phyloP scores from a whole-genome alignment of 257 asterid genomes.

The Rhazya stricta region DNA sequence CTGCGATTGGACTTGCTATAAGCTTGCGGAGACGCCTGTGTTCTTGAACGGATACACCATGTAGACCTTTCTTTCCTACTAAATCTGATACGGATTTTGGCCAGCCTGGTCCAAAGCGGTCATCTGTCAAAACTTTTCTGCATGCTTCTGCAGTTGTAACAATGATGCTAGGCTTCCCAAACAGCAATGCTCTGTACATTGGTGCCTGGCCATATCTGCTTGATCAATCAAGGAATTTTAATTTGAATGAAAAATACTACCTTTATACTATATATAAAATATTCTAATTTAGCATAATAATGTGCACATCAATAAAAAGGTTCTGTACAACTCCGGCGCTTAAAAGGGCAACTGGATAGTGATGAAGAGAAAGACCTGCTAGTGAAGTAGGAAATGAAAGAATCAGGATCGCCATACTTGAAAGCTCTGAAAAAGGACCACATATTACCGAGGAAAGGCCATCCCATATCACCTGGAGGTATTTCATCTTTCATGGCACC shows the following conservation, averaged over 20 bases:
- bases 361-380: constrained; percentile 4
- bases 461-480: constrained; percentile 19
- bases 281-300: too few relatives aligned
- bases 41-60: constrained; percentile 12
- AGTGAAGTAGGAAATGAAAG: constrained; percentile 17
- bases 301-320: too few relatives aligned
- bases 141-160: constrained; percentile 15
- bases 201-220: constrained; percentile 16
- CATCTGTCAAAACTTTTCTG: constrained; percentile 19
- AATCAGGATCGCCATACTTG: constrained; percentile 17
- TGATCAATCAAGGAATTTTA: too few relatives aligned
- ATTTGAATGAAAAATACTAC: too few relatives aligned
- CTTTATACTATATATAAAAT: too few relatives aligned
- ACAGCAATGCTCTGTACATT: constrained; percentile 14
- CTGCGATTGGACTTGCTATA: constrained; percentile 7
- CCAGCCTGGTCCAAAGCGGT: constrained; percentile 14
- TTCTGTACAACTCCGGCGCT: too few relatives aligned
- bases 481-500: background rate
- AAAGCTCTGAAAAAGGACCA: constrained; percentile 14
- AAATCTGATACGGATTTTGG: constrained; percentile 8
- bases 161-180: constrained; percentile 20
- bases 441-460: constrained; percentile 24
- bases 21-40: constrained; percentile 13
- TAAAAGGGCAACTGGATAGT: too few relatives aligned
- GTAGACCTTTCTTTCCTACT: constrained; percentile 11